Evolutionary conservation across 1,284 basidiomycete species (phyloP).

Genomic region (Earliella scabrosa): DNA sequence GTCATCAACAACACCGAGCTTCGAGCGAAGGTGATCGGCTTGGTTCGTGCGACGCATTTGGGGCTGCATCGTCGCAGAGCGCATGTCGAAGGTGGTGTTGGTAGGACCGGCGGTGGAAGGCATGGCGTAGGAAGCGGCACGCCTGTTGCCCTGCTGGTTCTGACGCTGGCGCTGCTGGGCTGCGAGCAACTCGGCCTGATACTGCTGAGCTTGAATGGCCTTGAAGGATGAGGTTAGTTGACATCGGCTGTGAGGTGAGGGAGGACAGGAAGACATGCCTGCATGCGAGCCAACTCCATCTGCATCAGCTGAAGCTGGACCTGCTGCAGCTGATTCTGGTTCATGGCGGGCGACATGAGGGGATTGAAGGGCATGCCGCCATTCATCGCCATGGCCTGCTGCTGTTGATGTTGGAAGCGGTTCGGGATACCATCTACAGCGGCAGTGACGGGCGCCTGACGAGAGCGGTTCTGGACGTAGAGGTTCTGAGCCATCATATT

Average conservation of each 20-base stretch:
- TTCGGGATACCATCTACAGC: constrained; percentile 70
- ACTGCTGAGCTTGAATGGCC: constrained; percentile 63
- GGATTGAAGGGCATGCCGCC: constrained; percentile 59
- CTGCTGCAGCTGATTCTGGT: constrained; percentile 54
- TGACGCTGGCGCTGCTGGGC: constrained; percentile 38
- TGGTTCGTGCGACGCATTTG: constrained; percentile 69
- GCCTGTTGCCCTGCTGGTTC: constrained; percentile 40
- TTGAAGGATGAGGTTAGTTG: constrained; percentile 23
- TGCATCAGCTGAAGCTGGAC: constrained; percentile 84
- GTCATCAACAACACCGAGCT: constrained; percentile 59
- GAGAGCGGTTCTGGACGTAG: constrained; percentile 39
- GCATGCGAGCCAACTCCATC: constrained; percentile 76
- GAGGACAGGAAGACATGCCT: constrained; percentile 48
- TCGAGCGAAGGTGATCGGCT: constrained; percentile 62
- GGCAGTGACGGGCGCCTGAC: constrained; percentile 65
- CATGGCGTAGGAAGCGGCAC: constrained; percentile 55
- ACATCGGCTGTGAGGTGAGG: background rate
- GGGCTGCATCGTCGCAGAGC: constrained; percentile 51
- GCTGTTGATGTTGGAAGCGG: constrained; percentile 57
- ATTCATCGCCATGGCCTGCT: constrained; percentile 48
- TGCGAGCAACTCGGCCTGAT: constrained; percentile 57
- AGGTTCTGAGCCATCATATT: constrained; percentile 56
- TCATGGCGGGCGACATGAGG: constrained; percentile 42
- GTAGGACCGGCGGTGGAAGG: constrained; percentile 74
- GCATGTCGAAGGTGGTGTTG: constrained; percentile 64